These are phyloP conservation scores for Candida mesenterica DNA, from an alignment of 1,139 yeast species.

Conservation along the genomic window DNA sequence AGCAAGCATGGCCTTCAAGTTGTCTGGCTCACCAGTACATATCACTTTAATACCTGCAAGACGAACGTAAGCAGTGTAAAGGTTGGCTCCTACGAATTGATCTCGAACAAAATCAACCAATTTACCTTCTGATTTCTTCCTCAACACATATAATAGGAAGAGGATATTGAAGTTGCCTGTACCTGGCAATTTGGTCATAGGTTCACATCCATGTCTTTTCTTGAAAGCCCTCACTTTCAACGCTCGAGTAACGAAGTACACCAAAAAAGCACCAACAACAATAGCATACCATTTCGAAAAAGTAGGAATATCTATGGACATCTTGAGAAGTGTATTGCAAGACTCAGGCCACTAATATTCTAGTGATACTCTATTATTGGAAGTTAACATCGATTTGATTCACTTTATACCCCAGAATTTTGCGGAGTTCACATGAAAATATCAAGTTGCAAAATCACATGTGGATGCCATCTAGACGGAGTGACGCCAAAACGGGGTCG, in stretches of 20 bases:
- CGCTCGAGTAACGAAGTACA: slow-evolving; percentile 12
- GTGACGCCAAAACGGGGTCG: no score
- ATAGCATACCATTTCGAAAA: slow-evolving; percentile 16
- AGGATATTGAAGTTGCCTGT: slow-evolving; percentile 11
- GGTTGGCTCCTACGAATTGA: slow-evolving; percentile 4
- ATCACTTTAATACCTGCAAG: slow-evolving; percentile 15
- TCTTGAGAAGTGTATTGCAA: no score
- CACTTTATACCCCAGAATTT: no score
- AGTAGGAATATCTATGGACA: background rate
- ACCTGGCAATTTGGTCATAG: slow-evolving; percentile 10
- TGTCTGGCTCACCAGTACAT: slow-evolving; percentile 22
- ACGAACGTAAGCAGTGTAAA: slow-evolving; percentile 9
- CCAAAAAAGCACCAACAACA: slow-evolving; percentile 11
- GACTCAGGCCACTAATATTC: no score
- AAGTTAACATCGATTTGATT: no score
- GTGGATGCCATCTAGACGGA: no score
- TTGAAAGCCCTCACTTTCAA: slow-evolving; percentile 13
- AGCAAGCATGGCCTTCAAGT: slow-evolving; percentile 25
- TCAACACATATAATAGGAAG: slow-evolving; percentile 10
- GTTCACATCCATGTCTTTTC: slow-evolving; percentile 22
- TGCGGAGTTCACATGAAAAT: no score
- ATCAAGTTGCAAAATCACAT: no score
- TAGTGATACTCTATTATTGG: no score
- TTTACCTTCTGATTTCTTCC: slow-evolving; percentile 13
- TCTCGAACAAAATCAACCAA: slow-evolving; percentile 13